A percentile compares a stretch with the other conserved stretches of the same genome.
These are phyloP conservation scores for Yamadazyma pseudoaaseri DNA, from an alignment of 1,139 yeast species.

Conservation along the genomic window DNA sequence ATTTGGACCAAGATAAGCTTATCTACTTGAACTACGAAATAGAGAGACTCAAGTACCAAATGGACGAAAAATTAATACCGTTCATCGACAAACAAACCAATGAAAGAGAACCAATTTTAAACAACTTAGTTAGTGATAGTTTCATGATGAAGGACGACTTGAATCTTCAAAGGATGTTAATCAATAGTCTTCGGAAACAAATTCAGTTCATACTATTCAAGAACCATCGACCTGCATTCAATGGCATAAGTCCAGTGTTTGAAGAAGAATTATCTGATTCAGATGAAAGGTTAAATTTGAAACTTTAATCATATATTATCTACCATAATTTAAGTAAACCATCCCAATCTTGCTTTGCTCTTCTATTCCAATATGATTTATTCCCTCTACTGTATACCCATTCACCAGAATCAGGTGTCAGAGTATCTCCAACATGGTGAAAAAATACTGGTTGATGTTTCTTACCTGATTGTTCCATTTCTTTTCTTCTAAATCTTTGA, in stretches of 20 bases:
- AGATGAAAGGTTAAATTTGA: constrained; percentile 39
- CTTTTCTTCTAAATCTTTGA: constrained; percentile 76
- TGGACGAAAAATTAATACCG: constrained; percentile 42
- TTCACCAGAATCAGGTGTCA: constrained; percentile 44
- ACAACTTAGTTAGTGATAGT: constrained; percentile 41
- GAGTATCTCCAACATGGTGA: constrained; percentile 35
- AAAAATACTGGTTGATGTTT: constrained; percentile 65
- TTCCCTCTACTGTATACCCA: constrained; percentile 65
- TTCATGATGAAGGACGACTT: constrained; percentile 49
- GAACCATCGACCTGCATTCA: constrained; percentile 24
- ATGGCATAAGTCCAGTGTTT: constrained; percentile 10
- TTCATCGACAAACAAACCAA: constrained; percentile 32
- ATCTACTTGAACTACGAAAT: constrained; percentile 37
- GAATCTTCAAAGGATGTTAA: constrained; percentile 43
- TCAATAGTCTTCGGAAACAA: constrained; percentile 51
- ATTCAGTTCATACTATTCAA: constrained; percentile 48
- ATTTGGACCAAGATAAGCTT: constrained; percentile 30
- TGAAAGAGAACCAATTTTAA: constrained; percentile 38
- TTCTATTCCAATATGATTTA: constrained; percentile 77
- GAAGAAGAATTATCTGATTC: constrained; percentile 24
- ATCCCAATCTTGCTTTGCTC: constrained; percentile 60
- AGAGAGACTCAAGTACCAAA: constrained; percentile 41
- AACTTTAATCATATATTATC: constrained; percentile 15
- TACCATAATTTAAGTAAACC: constrained; percentile 56
- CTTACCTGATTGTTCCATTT: constrained; percentile 44